These are phyloP conservation scores for apple (Malus domestica) DNA, from an alignment of 306 rosid genomes.

Conservation along the genomic window DNA sequence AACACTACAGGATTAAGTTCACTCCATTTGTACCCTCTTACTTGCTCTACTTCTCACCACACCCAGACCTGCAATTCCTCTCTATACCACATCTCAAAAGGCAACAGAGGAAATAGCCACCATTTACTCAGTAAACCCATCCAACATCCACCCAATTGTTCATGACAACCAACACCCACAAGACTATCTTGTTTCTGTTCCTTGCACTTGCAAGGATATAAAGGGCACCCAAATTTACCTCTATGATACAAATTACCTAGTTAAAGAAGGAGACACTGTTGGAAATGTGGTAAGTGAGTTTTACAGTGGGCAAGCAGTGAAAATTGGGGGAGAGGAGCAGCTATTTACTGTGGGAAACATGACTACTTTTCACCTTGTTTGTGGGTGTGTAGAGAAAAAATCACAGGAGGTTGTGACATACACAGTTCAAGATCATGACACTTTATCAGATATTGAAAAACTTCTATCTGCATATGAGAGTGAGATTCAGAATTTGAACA, in stretches of 20 bases:
- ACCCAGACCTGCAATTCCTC: slow-evolving; percentile 3
- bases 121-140: neutral
- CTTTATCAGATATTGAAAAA: neutral
- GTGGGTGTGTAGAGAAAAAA: slow-evolving; percentile 9
- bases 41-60: slow-evolving; percentile 1
- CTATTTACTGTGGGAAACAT: neutral
- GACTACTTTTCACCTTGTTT: neutral
- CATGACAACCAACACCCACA: neutral
- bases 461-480: neutral
- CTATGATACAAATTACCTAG: neutral
- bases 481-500: neutral
- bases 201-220: slow-evolving; percentile 6
- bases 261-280: neutral
- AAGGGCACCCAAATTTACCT: neutral
- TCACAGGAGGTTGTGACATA: slow-evolving; percentile 16
- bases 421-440: slow-evolving; percentile 11
- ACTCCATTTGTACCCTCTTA: neutral
- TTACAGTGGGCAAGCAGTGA: slow-evolving; percentile 8
- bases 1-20: neutral
- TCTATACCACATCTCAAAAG: slow-evolving; percentile 4
- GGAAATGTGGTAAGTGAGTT: neutral
- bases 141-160: neutral
- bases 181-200: slow-evolving; percentile 15
- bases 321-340: neutral
- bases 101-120: neutral